Conservation (phyloP, 192 early-diverging fungal genomes). For the Podochytrium sp. region DNA sequence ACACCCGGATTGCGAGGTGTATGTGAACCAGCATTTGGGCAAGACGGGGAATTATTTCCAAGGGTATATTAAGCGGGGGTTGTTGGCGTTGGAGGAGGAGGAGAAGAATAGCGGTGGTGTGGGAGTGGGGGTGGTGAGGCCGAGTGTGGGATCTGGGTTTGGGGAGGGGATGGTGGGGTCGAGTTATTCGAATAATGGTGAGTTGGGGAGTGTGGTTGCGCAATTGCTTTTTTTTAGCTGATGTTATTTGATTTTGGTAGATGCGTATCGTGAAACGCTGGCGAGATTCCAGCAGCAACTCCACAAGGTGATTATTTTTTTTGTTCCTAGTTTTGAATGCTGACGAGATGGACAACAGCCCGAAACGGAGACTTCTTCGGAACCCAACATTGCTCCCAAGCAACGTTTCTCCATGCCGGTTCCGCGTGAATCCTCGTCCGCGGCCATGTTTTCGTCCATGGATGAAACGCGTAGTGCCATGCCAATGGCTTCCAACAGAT, state of each 20-base stretch:
- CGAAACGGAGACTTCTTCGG: background rate
- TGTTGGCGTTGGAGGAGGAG: conserved; percentile 43
- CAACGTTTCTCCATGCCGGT: conserved; percentile 1
- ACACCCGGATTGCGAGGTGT: conserved; percentile 65
- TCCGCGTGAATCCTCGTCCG: too few species aligned
- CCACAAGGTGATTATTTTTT: background rate
- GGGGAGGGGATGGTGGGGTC: too few species aligned
- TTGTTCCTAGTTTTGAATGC: background rate
- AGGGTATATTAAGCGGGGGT: conserved; percentile 74
- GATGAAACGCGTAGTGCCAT: background rate
- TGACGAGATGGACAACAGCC: background rate
- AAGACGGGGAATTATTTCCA: conserved; percentile 73
- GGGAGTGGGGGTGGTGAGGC: background rate
- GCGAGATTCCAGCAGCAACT: conserved; percentile 60
- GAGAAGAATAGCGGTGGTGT: background rate
- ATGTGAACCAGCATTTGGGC: conserved; percentile 63
- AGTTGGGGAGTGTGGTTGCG: background rate
- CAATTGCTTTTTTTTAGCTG: background rate
- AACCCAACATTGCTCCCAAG: background rate
- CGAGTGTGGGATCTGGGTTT: conserved; percentile 14
- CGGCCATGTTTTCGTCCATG: background rate
- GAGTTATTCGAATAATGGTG: conserved; percentile 15
- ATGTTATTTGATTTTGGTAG: background rate
- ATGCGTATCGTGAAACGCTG: conserved; percentile 58
- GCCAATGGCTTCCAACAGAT: background rate